Conservation (phyloP, 495 filamentous ascomycete species). For the Haplographium delicatum region DNA sequence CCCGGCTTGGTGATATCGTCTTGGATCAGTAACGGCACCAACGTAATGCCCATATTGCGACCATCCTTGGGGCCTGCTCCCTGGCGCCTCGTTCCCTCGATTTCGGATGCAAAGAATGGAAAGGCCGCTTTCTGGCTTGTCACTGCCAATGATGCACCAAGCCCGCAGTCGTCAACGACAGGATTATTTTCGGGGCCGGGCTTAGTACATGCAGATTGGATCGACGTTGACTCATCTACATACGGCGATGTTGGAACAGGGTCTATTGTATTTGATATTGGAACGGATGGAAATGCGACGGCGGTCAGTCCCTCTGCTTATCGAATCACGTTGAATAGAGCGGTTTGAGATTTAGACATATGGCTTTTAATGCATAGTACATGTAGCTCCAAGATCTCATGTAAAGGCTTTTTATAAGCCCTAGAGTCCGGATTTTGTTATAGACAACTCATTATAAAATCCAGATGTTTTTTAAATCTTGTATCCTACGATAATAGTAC, state of each 20-base stretch:
- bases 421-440: too few species aligned
- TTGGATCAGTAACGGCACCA: conserved; percentile 46
- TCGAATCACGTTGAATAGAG: neutral
- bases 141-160: neutral
- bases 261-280: conserved; percentile 45
- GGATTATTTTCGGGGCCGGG: neutral
- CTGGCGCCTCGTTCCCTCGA: neutral
- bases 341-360: too few species aligned
- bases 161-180: neutral
- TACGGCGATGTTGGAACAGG: conserved; percentile 40
- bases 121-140: neutral
- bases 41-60: conserved; percentile 19
- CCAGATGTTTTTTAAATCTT: too few species aligned
- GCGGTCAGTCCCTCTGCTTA: conserved; percentile 40
- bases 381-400: too few species aligned
- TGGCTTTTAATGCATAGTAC: too few species aligned
- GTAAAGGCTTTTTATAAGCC: too few species aligned
- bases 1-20: conserved; percentile 35
- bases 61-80: neutral
- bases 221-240: conserved; percentile 37
- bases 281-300: conserved; percentile 32
- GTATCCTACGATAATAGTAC: too few species aligned
- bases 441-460: too few species aligned
- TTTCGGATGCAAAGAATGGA: neutral
- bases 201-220: conserved; percentile 22